Evolutionary conservation across 257 asterid genomes (phyloP).

Genomic region (Ilex aquifolium): DNA sequence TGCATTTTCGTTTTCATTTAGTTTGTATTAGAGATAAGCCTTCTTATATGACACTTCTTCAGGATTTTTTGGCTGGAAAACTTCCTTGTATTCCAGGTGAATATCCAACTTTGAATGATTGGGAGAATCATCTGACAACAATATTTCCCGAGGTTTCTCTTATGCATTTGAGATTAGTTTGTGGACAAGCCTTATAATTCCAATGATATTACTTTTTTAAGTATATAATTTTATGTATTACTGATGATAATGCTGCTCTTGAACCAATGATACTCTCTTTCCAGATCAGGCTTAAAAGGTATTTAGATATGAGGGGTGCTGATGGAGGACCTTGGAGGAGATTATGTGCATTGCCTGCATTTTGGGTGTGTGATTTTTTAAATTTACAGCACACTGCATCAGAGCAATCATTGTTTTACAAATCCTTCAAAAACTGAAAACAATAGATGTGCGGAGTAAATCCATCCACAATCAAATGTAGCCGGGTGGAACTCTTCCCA

Average conservation of each 20-base stretch:
- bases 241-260: no score
- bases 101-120: slow-evolving; percentile 81
- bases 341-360: slow-evolving; percentile 94
- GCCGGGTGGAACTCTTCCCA: no score
- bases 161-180: slow-evolving; percentile 15
- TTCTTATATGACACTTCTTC: slow-evolving; percentile 20
- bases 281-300: slow-evolving; percentile 95
- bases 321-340: slow-evolving; percentile 99
- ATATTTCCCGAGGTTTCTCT: slow-evolving; percentile 86
- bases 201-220: no score
- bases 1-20: no score
- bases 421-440: no score
- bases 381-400: no score
- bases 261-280: slow-evolving; percentile 2
- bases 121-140: slow-evolving; percentile 99
- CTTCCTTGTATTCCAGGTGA: slow-evolving; percentile 88
- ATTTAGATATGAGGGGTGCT: slow-evolving; percentile 99
- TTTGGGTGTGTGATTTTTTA: slow-evolving; percentile 50
- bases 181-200: background rate
- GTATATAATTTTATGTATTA: no score
- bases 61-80: slow-evolving; percentile 96
- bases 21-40: no score
- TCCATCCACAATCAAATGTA: no score
- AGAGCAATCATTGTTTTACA: no score
- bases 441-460: no score